phyloP scores from a whole-genome alignment of 768 basidiomycete genomes.

The Asterophora parasitica region DNA sequence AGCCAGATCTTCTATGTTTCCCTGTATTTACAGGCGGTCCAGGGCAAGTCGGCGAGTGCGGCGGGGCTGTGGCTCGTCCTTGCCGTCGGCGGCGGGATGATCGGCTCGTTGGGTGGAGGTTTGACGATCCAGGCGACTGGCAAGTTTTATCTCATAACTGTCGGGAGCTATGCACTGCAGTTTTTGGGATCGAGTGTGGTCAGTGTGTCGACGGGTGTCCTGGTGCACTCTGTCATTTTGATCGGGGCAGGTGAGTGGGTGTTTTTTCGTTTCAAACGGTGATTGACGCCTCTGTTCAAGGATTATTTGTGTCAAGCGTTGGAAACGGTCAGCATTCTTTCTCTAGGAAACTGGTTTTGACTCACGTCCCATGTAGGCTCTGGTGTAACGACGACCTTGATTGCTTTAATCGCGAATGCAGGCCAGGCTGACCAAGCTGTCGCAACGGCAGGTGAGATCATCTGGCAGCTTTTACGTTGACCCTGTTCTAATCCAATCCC shows the following conservation, averaged over 20 bases:
- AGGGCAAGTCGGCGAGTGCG: conserved; percentile 39
- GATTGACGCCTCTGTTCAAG: conserved; percentile 21
- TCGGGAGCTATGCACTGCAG: conserved; percentile 35
- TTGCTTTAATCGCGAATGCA: conserved; percentile 60
- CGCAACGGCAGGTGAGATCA: conserved; percentile 50
- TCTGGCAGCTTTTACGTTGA: not conserved
- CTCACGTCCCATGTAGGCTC: conserved; percentile 30
- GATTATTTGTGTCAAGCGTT: conserved; percentile 30
- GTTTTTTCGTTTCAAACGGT: not conserved
- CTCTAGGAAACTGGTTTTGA: not conserved
- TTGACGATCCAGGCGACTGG: conserved; percentile 56
- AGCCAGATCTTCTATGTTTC: conserved; percentile 49
- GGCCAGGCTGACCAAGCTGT: conserved; percentile 59
- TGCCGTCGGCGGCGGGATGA: conserved; percentile 38
- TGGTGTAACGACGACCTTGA: conserved; percentile 51
- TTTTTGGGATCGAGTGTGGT: conserved; percentile 34
- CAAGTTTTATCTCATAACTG: conserved; percentile 48
- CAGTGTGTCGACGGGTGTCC: conserved; percentile 35
- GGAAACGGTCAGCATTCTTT: conserved; percentile 34
- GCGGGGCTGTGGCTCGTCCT: conserved; percentile 52
- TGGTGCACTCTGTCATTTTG: conserved; percentile 30
- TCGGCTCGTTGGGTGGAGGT: conserved; percentile 48
- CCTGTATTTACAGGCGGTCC: conserved; percentile 56
- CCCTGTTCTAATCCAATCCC: not conserved
- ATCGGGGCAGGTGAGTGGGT: conserved; percentile 37